Conservation (phyloP, 1,284 basidiomycete species). For the Heterobasidion irregulare region DNA sequence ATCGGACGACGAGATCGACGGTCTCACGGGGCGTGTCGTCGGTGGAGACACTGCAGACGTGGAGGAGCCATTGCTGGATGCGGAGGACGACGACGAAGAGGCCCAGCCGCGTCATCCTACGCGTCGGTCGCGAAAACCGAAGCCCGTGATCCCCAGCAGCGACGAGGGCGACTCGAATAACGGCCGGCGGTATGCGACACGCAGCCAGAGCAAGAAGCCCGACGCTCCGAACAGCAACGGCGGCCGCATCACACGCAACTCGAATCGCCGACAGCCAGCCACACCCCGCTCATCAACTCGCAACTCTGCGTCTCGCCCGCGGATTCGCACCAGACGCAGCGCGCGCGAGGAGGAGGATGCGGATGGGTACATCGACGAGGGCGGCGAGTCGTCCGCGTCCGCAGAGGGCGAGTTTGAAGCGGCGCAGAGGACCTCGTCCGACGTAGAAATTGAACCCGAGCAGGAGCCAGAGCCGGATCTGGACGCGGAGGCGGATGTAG, state of each 20-base stretch:
- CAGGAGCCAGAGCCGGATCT: constrained; percentile 29
- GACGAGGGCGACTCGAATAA: constrained; percentile 30
- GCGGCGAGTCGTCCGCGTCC: constrained; percentile 38
- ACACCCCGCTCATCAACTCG: constrained; percentile 2
- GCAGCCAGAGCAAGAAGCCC: constrained; percentile 27
- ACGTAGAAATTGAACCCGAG: constrained; percentile 19
- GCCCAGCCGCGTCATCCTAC: constrained; percentile 15
- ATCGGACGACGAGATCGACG: constrained; percentile 37
- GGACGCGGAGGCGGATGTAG: constrained; percentile 36
- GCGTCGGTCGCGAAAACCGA: constrained; percentile 10
- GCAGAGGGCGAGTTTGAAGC: constrained; percentile 53
- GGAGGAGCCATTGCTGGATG: constrained; percentile 28
- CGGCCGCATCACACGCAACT: constrained; percentile 18
- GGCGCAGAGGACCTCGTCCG: constrained; percentile 23
- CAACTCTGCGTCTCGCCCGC: constrained; percentile 6
- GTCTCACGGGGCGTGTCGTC: constrained; percentile 19
- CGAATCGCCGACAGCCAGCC: constrained; percentile 8
- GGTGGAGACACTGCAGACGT: constrained; percentile 26
- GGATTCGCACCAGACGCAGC: constrained; percentile 16
- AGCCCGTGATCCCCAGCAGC: constrained; percentile 32
- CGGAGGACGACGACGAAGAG: constrained; percentile 27
- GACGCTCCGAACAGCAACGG: constrained; percentile 15
- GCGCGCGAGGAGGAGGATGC: constrained; percentile 31
- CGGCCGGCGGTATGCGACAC: constrained; percentile 23
- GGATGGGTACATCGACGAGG: constrained; percentile 40